These are phyloP conservation scores for Heliamphora pulchella DNA, from an alignment of 179 eudicot genomes.

Conservation along the genomic window DNA sequence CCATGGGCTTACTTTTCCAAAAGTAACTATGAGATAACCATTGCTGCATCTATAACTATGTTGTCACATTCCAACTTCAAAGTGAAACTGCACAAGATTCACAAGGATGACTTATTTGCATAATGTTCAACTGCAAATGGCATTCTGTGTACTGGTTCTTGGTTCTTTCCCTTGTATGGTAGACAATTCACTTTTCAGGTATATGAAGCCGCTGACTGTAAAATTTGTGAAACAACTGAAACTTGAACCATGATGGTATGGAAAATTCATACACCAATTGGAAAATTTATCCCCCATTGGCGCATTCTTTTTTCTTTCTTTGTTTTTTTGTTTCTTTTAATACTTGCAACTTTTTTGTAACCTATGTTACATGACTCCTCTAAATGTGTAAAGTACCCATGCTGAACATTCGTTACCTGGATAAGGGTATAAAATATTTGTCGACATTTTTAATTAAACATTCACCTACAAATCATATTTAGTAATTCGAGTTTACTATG, in stretches of 20 bases:
- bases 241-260: not conserved
- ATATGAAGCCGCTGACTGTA: not conserved
- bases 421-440: no score
- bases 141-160: not conserved
- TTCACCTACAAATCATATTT: no score
- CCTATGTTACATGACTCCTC: no score
- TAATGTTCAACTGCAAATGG: not conserved
- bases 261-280: not conserved
- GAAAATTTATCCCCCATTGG: not conserved
- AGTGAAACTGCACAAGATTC: not conserved
- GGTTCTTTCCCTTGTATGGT: not conserved
- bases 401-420: no score
- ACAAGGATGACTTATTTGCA: not conserved
- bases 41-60: not conserved
- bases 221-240: not conserved
- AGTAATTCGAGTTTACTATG: no score
- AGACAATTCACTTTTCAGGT: not conserved
- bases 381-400: no score
- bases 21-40: not conserved
- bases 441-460: no score
- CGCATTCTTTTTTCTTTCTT: not conserved
- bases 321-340: not conserved
- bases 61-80: not conserved
- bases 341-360: not conserved
- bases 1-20: not conserved